Percentiles rank a stretch among this genome's conserved stretches.
Conservation (phyloP, 2,329 filamentous ascomycete genomes). For the Phialophora expanda region DNA sequence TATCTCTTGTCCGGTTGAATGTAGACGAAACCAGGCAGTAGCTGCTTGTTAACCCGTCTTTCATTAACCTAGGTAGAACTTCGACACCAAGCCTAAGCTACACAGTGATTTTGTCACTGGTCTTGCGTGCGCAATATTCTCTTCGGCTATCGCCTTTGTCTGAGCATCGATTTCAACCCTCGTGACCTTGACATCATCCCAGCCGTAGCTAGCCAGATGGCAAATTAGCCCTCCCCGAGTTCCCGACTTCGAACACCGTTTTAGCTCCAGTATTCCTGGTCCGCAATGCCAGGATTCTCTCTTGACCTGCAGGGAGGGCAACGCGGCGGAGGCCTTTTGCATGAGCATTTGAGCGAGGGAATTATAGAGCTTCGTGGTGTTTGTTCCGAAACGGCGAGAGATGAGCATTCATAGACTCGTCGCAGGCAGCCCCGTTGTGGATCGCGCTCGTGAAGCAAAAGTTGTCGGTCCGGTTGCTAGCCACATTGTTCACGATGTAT, state of each 20-base stretch:
- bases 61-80: slow-evolving; percentile 49
- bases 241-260: slow-evolving; percentile 60
- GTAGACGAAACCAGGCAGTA: slow-evolving; percentile 58
- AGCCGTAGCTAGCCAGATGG: slow-evolving; percentile 58
- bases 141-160: slow-evolving; percentile 54
- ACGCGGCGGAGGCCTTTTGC: slow-evolving; percentile 48
- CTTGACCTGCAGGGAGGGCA: slow-evolving; percentile 45
- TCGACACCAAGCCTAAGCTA: slow-evolving; percentile 54
- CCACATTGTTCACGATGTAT: slow-evolving; percentile 1
- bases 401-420: slow-evolving; percentile 28
- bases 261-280: slow-evolving; percentile 46
- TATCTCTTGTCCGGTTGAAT: slow-evolving; percentile 60
- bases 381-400: slow-evolving; percentile 35
- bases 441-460: slow-evolving; percentile 18
- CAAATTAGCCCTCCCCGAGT: slow-evolving; percentile 59
- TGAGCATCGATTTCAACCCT: slow-evolving; percentile 58
- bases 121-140: slow-evolving; percentile 52
- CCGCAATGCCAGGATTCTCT: slow-evolving; percentile 50
- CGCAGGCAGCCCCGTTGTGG: slow-evolving; percentile 30
- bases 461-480: background rate
- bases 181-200: slow-evolving; percentile 51
- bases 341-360: slow-evolving; percentile 44
- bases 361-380: slow-evolving; percentile 40
- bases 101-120: slow-evolving; percentile 53
- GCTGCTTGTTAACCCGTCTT: slow-evolving; percentile 47